phyloP scores from a whole-genome alignment of 2,329 filamentous ascomycete genomes.

The Sordariomycetes sp. region DNA sequence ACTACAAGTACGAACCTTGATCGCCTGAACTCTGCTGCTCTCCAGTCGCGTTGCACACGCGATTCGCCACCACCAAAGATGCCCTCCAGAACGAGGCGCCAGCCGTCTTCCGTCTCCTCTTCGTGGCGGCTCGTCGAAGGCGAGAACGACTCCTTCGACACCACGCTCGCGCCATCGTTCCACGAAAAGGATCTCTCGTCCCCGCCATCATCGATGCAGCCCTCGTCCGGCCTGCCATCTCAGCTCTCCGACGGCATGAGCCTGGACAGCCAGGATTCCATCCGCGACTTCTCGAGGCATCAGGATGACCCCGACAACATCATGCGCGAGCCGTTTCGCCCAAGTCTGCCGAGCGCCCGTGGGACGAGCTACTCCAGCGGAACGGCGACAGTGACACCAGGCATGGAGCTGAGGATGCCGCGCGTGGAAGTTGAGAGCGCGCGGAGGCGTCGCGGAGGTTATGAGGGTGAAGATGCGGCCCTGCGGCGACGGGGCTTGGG shows the following conservation, averaged over 20 bases:
- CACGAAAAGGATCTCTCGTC: constrained; percentile 25
- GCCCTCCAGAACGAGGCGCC: no score
- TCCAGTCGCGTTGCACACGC: no score
- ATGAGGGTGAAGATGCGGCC: not conserved
- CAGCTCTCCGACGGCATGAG: constrained; percentile 30
- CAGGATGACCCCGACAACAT: constrained; percentile 49
- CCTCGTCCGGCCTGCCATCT: constrained; percentile 30
- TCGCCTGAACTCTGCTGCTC: no score
- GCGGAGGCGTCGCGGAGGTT: constrained; percentile 12
- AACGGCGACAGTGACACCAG: constrained; percentile 26
- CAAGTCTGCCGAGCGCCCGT: constrained; percentile 32
- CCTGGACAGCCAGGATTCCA: constrained; percentile 44
- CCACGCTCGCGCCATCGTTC: constrained; percentile 38
- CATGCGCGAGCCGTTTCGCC: constrained; percentile 43
- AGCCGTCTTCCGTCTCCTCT: constrained; percentile 29
- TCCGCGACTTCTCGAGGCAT: constrained; percentile 41
- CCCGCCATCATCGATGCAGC: constrained; percentile 19
- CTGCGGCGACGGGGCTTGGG: not conserved
- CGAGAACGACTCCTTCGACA: constrained; percentile 53
- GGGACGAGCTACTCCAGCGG: constrained; percentile 8
- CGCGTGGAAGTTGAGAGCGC: constrained; percentile 30
- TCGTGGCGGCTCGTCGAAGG: constrained; percentile 55
- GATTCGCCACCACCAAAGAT: no score
- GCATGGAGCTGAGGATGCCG: constrained; percentile 47
- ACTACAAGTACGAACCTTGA: no score